Conservation (phyloP, 176 grass and related monocot genomes). For the Thalia dealbata region DNA sequence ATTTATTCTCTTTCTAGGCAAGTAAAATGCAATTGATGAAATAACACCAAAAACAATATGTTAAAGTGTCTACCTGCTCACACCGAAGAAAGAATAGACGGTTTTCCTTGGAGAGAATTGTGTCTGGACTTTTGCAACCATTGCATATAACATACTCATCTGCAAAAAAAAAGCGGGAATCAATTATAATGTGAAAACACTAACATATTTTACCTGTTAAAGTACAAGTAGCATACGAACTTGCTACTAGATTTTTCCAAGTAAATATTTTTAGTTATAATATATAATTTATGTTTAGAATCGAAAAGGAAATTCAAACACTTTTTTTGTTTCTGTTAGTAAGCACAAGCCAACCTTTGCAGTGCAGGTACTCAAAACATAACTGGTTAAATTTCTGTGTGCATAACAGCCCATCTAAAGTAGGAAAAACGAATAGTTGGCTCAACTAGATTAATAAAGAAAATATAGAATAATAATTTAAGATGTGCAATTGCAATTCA, state of each 20-base stretch:
- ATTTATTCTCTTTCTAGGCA: not conserved
- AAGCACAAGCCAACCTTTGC: not conserved
- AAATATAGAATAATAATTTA: not conserved
- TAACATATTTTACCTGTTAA: not conserved
- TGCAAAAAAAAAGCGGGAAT: slow-evolving; percentile 19
- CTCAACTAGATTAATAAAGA: not conserved
- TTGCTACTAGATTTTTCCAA: not conserved
- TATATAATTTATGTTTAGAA: too few relatives aligned
- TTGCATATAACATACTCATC: slow-evolving; percentile 87
- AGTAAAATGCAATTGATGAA: not conserved
- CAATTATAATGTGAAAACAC: not conserved
- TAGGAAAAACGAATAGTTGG: not conserved
- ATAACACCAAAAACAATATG: not conserved
- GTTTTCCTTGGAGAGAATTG: slow-evolving; percentile 77
- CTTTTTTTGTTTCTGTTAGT: not conserved
- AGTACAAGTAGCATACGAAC: not conserved
- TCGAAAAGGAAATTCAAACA: not conserved
- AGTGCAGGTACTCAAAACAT: not conserved
- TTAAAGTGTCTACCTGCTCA: slow-evolving; percentile 52
- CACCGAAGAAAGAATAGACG: slow-evolving; percentile 74
- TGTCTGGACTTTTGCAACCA: slow-evolving; percentile 81
- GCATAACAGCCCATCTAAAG: too few relatives aligned
- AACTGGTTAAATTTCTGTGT: too few relatives aligned
- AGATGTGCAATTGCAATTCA: not conserved
- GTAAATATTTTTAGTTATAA: not conserved